Base-by-base conservation (phyloP, 202 grass and related monocot species). In the Musa balbisiana region DNA sequence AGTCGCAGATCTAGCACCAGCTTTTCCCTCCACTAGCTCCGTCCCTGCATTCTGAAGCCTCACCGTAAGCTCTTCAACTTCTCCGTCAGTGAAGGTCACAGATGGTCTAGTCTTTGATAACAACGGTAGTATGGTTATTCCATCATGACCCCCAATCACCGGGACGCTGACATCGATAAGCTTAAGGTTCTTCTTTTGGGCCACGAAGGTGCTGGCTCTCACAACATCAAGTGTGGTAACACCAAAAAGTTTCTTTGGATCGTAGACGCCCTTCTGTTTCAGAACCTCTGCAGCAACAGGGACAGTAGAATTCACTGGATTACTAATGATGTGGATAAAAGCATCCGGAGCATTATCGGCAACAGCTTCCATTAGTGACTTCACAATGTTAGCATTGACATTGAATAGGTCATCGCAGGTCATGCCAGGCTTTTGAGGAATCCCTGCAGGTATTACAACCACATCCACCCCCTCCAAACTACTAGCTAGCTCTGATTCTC, bases 181-280 rank as follows among this genome's bases (percentile, higher is more conserved):
- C 51, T 54, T 73, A 12, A 73, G 71, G 22, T 56, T 73, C 51
- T 73, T 73, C 52, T 55, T 73, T 21, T 73, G 71, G 21, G 71
- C 71, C 9, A 73, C 71, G 19, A 73, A 73, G 10, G 71, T 73
- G 51, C 54, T 73, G 24, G 71, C 71, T 55, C 71, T 73, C 23
- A 73, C 52, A 26, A 73, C 71, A 73, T 73, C 71, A 3, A 73
- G 51, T 17, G 71, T 73, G 11, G 71, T 73, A 52, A 73, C 71
- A 54, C 71, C 71, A 73, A 73, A 73, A 55, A 73, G 71, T 19
- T 55, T 73, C 71, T 26, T 73, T 49, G 71, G 71, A 55, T 73
- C 51, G 15, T 73, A 73, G 20, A 73, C 71, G 14, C 71, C 71
- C 50, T 73, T 73, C 51, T 73, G 50, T 55, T 73, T 73, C 51